phyloP scores from a whole-genome alignment of 257 asterid genomes.

The Solanum tarijense region DNA sequence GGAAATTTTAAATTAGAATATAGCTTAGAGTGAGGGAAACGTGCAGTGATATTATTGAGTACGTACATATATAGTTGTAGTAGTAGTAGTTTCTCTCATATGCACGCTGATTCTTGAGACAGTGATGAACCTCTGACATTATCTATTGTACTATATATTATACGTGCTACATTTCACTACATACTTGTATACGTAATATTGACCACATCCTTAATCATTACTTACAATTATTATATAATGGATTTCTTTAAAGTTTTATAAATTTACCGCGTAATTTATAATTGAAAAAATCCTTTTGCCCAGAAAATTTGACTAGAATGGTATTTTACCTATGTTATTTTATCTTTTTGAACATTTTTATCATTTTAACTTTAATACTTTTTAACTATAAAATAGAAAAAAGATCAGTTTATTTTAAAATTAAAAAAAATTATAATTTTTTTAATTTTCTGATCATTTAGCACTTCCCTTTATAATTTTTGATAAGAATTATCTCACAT shows the following conservation, averaged over 20 bases:
- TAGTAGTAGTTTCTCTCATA: background rate
- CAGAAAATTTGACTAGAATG: no score
- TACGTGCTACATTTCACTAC: background rate
- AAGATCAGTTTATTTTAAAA: no score
- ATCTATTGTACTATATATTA: conserved; percentile 5
- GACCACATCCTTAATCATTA: background rate
- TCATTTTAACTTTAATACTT: no score
- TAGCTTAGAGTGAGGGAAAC: background rate
- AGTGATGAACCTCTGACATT: conserved; percentile 55
- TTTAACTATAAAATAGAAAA: no score
- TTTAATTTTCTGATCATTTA: no score
- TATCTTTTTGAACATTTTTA: no score
- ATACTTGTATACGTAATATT: background rate
- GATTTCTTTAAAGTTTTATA: background rate
- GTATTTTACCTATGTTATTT: no score
- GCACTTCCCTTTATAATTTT: background rate
- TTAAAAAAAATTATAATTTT: no score
- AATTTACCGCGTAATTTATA: background rate
- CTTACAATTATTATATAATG: background rate
- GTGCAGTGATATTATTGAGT: background rate
- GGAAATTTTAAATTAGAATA: background rate
- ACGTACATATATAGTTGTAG: background rate
- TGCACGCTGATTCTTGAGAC: conserved; percentile 56
- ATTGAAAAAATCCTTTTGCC: no score
- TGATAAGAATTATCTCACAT: background rate